Evolutionary conservation across 352 stramenopile species (phyloP), one percentile per base, ranked within the genome.

Genomic region (Globisporangium mamillatum): DNA sequence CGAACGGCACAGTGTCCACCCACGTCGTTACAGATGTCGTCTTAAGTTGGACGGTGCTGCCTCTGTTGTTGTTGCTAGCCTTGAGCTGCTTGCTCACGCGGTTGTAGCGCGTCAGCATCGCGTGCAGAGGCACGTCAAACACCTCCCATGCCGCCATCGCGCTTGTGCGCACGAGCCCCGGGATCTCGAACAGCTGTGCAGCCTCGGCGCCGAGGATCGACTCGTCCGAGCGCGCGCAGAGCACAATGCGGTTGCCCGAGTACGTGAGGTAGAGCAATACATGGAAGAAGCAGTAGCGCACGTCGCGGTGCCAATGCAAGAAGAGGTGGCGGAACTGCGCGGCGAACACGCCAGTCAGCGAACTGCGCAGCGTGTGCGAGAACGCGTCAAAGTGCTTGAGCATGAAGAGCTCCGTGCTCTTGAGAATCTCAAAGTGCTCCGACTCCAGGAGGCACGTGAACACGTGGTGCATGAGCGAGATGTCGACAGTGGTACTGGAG

Each of bases 231-330:
- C 77, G 80, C 58, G 87, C 84, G 32, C 84, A 67, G 9, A 95
- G 78, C 48, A 91, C 79, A 34, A 92, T 73, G 41, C 87, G 87
- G 70, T 95, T 93, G 32, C 85, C 87, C 1, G 81, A 75, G 71
- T 89, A 93, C 56, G 85, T 90, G 63, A 93, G 75, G 71, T 95
- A 95, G 24, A 95, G 64, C 67, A 95, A 53, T 32, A 91, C 78
- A 66, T 93, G 84, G 73, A 86, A 90, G 80, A 81, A 95, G 71
- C 86, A 92, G 68, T 88, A 95, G 41, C 87, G 85, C 29, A 95
- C 87, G 76, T 95, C 87, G 56, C 84, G 85, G 70, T 90, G 82
- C 87, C 87, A 95, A 69, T 95, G 87, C 44, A 93, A 71, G 67
- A 95, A 92, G 29, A 95, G 78, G 1, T 75, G 76, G 41, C 75